Percentiles rank a stretch among this genome's conserved stretches.
Conservation (phyloP, 768 basidiomycete species). For the Atractiella rhizophila region DNA sequence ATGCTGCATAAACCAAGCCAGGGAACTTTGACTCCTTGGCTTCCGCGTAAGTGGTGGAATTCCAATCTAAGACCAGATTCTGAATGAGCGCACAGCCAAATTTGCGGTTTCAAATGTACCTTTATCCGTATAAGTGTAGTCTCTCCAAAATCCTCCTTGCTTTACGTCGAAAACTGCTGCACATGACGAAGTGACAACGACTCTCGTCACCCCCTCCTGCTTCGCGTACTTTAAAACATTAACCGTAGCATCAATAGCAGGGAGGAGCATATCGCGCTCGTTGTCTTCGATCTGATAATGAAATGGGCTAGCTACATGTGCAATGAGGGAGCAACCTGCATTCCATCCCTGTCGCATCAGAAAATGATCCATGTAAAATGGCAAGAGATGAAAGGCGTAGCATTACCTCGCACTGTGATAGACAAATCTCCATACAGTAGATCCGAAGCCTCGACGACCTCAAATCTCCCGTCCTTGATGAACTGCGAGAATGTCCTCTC, state of each 20-base stretch:
- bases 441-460: too few relatives aligned
- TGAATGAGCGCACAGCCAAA: not conserved
- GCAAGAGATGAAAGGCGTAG: too few relatives aligned
- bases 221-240: slow-evolving; percentile 11
- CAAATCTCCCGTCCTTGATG: too few relatives aligned
- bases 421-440: too few relatives aligned
- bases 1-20: not conserved
- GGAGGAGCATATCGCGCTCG: slow-evolving; percentile 14
- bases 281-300: too few relatives aligned
- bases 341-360: too few relatives aligned
- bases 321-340: too few relatives aligned
- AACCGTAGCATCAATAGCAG: slow-evolving; percentile 15
- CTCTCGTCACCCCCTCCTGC: slow-evolving; percentile 8
- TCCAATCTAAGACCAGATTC: slow-evolving; percentile 13
- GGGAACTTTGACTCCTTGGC: not conserved
- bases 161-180: slow-evolving; percentile 12
- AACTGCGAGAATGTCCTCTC: too few relatives aligned
- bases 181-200: slow-evolving; percentile 15
- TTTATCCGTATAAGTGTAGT: slow-evolving; percentile 14
- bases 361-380: too few relatives aligned
- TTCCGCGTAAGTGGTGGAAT: slow-evolving; percentile 11
- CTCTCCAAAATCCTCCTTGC: slow-evolving; percentile 11
- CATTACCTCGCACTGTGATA: too few relatives aligned
- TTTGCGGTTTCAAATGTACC: not conserved
- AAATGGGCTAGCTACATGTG: too few relatives aligned